phyloP scores from a whole-genome alignment of 2,329 filamentous ascomycete genomes.

The Cladosporium halotolerans region DNA sequence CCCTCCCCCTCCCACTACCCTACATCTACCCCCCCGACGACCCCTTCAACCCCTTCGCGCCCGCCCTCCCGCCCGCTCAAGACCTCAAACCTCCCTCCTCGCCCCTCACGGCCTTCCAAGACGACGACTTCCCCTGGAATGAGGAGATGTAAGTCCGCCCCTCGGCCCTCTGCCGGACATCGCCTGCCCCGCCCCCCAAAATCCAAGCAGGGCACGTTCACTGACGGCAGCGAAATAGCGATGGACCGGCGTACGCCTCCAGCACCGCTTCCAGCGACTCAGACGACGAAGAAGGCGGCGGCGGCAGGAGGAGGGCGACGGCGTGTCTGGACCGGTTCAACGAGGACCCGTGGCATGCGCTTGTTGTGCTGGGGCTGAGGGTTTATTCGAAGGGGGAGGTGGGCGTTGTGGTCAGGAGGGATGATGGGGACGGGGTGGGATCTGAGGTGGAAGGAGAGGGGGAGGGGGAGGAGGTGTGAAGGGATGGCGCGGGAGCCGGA shows the following conservation, averaged over 20 bases:
- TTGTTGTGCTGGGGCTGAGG: constrained; percentile 53
- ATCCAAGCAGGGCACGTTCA: too few species aligned
- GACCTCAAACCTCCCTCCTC: constrained; percentile 6
- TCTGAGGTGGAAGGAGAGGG: neutral
- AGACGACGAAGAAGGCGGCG: constrained; percentile 5
- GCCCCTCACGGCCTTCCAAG: constrained; percentile 14
- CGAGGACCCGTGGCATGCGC: constrained; percentile 54
- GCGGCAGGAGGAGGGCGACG: neutral
- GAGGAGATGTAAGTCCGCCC: constrained; percentile 21
- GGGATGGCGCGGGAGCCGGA: too few species aligned
- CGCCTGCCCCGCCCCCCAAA: neutral
- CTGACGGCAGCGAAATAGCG: too few species aligned
- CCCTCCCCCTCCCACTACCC: too few species aligned
- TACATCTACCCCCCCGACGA: too few species aligned
- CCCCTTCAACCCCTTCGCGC: neutral
- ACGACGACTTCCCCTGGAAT: constrained; percentile 30
- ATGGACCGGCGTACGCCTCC: constrained; percentile 15
- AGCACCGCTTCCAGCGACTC: neutral
- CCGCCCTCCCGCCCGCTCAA: neutral
- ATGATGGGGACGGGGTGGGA: neutral
- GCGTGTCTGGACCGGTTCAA: constrained; percentile 35
- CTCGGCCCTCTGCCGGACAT: too few species aligned
- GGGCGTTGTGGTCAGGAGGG: constrained; percentile 41
- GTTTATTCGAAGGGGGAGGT: constrained; percentile 52
- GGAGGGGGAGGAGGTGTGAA: neutral